phyloP scores from a whole-genome alignment of 2,329 filamentous ascomycete genomes.

The Colletotrichum trifolii region DNA sequence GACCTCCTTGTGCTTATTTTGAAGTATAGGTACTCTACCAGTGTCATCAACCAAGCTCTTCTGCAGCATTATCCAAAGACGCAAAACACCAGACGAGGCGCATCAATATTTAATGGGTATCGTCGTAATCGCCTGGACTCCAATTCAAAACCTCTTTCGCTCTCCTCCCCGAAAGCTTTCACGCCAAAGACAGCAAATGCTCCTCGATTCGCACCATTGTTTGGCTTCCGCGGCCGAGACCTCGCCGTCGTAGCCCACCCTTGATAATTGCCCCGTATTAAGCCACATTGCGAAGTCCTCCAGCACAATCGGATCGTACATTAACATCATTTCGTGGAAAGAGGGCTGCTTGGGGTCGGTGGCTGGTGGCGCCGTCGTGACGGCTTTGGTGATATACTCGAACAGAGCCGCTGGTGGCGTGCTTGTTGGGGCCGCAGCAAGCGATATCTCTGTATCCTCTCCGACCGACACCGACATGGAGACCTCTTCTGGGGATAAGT shows the following conservation, averaged over 20 bases:
- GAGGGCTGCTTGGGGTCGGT: slow-evolving; percentile 65
- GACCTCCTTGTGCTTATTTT: too few relatives aligned
- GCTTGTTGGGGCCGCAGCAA: slow-evolving; percentile 49
- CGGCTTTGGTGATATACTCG: slow-evolving; percentile 63
- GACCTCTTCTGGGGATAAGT: slow-evolving; percentile 48
- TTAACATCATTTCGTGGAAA: slow-evolving; percentile 93
- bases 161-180: slow-evolving; percentile 64
- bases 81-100: background rate
- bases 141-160: slow-evolving; percentile 57
- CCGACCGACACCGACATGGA: slow-evolving; percentile 46
- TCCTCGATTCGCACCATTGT: slow-evolving; percentile 89
- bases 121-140: slow-evolving; percentile 3
- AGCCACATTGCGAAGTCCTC: slow-evolving; percentile 89
- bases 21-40: too few relatives aligned
- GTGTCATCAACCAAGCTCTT: background rate
- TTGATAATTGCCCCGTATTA: slow-evolving; percentile 75
- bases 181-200: slow-evolving; percentile 84
- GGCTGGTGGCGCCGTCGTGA: slow-evolving; percentile 62
- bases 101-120: slow-evolving; percentile 25
- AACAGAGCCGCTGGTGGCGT: slow-evolving; percentile 60
- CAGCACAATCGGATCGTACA: slow-evolving; percentile 90
- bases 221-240: slow-evolving; percentile 76
- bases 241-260: slow-evolving; percentile 73
- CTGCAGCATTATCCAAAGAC: background rate
- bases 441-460: slow-evolving; percentile 58